Conservation (phyloP, 2,329 filamentous ascomycete genomes). For the Aspergillus alliaceus region DNA sequence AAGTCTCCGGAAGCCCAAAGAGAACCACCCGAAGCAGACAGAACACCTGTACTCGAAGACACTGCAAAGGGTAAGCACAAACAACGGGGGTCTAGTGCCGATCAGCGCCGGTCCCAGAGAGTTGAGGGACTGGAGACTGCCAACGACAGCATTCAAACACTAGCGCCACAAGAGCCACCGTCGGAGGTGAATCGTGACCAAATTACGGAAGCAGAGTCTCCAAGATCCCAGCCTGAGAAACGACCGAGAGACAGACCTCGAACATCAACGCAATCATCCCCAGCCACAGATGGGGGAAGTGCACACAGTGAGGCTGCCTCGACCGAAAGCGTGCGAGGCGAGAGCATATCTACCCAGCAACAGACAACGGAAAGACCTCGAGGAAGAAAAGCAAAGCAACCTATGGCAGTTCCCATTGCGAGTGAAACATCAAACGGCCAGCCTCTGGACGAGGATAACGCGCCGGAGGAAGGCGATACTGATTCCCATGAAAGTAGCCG, state of each 20-base stretch:
- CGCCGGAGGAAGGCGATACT: not conserved
- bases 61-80: slow-evolving; percentile 8
- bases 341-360: not conserved
- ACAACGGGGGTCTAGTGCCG: slow-evolving; percentile 1
- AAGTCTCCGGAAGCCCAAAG: not conserved
- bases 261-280: not conserved
- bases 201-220: not conserved
- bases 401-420: not conserved
- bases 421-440: slow-evolving; percentile 1
- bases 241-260: slow-evolving; percentile 8
- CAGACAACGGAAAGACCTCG: slow-evolving; percentile 5
- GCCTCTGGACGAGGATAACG: not conserved
- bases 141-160: not conserved
- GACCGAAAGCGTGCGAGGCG: not conserved
- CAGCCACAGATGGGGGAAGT: not conserved
- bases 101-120: not conserved
- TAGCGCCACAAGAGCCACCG: not conserved
- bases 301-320: not conserved
- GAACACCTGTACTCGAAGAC: slow-evolving; percentile 7
- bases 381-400: slow-evolving; percentile 10
- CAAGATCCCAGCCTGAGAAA: not conserved
- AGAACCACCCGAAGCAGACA: slow-evolving; percentile 6
- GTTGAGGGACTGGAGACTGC: not conserved
- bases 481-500: not conserved
- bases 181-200: not conserved